A percentile compares a stretch with the other conserved stretches of the same genome.
Evolutionary conservation across 352 stramenopile species (phyloP).

Genomic region (Blastocystis hominis): DNA sequence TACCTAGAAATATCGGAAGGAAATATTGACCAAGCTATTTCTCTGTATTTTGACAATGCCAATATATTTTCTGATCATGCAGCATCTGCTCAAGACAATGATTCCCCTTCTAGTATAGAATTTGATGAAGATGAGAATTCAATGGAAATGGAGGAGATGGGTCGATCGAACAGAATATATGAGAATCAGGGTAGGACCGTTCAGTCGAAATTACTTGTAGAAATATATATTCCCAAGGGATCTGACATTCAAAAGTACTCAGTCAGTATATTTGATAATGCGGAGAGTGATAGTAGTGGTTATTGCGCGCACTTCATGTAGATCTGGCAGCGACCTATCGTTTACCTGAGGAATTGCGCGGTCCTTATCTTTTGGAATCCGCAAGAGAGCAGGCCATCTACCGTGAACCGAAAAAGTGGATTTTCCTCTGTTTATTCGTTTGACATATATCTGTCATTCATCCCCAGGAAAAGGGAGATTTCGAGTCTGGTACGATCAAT

Average conservation of each 20-base stretch:
- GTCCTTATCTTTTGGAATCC: constrained; percentile 20
- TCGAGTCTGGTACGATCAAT: not conserved
- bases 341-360: constrained; percentile 25
- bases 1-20: constrained; percentile 23
- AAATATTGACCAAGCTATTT: constrained; percentile 16
- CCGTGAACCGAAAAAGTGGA: not conserved
- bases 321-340: not conserved
- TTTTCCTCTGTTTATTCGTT: constrained; percentile 34
- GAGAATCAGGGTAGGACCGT: not conserved
- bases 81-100: not conserved
- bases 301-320: not conserved
- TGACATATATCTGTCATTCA: not conserved
- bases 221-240: constrained; percentile 14
- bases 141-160: not conserved
- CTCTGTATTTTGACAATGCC: constrained; percentile 16
- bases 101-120: not conserved
- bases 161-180: not conserved
- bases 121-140: not conserved
- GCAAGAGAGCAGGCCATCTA: constrained; percentile 22
- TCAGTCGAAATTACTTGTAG: not conserved
- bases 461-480: not conserved
- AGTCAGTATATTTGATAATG: not conserved
- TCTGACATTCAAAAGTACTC: not conserved
- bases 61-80: not conserved
- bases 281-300: not conserved